Conservation (phyloP, 2,329 filamentous ascomycete genomes). For the Grosmannia clavigera region DNA sequence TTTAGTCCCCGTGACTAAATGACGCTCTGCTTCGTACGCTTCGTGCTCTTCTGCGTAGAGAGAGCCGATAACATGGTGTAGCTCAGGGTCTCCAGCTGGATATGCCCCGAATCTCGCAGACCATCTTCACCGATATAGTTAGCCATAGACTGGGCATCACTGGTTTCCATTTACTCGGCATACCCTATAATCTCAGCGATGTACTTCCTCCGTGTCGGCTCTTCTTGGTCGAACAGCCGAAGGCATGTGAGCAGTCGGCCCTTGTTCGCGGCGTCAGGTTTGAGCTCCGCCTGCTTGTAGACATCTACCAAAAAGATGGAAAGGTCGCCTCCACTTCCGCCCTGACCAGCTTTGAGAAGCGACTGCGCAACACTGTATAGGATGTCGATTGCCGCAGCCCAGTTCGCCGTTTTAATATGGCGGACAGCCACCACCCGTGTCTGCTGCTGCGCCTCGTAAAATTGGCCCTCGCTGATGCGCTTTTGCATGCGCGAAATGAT, state of each 20-base stretch:
- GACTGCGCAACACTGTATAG: slow-evolving; percentile 73
- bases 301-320: slow-evolving; percentile 81
- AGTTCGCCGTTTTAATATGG: slow-evolving; percentile 82
- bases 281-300: slow-evolving; percentile 75
- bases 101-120: slow-evolving; percentile 74
- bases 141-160: neutral
- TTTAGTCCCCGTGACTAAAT: slow-evolving; percentile 77
- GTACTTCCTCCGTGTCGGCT: slow-evolving; percentile 88
- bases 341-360: slow-evolving; percentile 83
- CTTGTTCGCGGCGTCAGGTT: slow-evolving; percentile 61
- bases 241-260: slow-evolving; percentile 67
- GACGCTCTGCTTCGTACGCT: slow-evolving; percentile 83
- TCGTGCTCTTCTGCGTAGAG: slow-evolving; percentile 91
- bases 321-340: slow-evolving; percentile 83
- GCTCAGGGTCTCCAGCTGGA: slow-evolving; percentile 82
- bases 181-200: slow-evolving; percentile 72
- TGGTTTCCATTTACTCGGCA: slow-evolving; percentile 6
- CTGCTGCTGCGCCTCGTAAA: slow-evolving; percentile 97
- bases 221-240: slow-evolving; percentile 65
- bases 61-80: slow-evolving; percentile 83
- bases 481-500: slow-evolving; percentile 57
- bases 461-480: slow-evolving; percentile 53
- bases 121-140: slow-evolving; percentile 44
- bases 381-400: slow-evolving; percentile 74
- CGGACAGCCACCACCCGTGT: slow-evolving; percentile 89